Percentiles rank a stretch among this genome's conserved stretches.
phyloP scores from a whole-genome alignment of 208 protist genomes.

The Leishmania martiniquensis region DNA sequence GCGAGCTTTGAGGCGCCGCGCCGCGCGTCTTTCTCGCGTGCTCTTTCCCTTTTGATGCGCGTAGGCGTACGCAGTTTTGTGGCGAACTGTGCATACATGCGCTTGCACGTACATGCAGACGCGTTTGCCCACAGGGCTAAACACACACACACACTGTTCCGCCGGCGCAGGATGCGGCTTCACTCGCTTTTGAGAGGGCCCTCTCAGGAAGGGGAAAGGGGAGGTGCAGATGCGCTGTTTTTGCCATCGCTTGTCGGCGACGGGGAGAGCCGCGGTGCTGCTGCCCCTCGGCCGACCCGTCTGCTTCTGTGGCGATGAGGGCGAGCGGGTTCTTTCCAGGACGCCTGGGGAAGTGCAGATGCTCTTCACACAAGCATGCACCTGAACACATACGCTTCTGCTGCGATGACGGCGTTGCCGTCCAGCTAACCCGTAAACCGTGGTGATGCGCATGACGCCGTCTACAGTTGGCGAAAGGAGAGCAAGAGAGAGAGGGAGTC shows the following conservation, averaged over 20 bases:
- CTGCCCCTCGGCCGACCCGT: not conserved
- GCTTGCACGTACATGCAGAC: not conserved
- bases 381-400: slow-evolving; percentile 3
- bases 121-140: not conserved
- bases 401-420: not conserved
- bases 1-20: not conserved
- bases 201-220: not conserved
- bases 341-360: too few species aligned
- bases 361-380: slow-evolving; percentile 8
- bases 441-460: not conserved
- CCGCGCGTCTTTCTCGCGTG: not conserved
- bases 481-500: not conserved
- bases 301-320: not conserved
- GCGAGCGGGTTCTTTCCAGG: not conserved
- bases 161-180: not conserved
- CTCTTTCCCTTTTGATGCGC: not conserved
- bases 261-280: not conserved
- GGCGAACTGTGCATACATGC: not conserved
- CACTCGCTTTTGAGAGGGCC: not conserved
- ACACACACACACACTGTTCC: not conserved
- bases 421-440: not conserved
- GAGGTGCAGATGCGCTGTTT: not conserved
- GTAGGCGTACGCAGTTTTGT: not conserved
- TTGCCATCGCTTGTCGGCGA: not conserved
- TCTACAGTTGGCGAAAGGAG: not conserved